Base-by-base conservation (phyloP, 2,329 filamentous ascomycete genomes). In the Fusarium illudens region DNA sequence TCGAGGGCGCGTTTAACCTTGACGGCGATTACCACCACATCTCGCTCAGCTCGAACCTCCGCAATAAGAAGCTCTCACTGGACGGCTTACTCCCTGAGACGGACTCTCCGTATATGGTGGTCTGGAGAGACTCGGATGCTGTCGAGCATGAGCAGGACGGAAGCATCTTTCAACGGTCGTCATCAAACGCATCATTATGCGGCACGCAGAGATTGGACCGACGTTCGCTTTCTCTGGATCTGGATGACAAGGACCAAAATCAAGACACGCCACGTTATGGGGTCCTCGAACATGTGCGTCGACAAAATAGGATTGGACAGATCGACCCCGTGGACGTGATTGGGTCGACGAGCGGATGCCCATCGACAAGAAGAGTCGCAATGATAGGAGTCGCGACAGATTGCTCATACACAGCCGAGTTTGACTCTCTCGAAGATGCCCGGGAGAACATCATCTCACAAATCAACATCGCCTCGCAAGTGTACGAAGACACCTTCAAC, bases 341-440 rank as follows among this genome's bases (percentile, higher is more conserved):
- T 73, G 94, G 94, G 33, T 89, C 86, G 57, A 92, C 90, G 0
- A 75, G 80, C 6, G 94, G 94, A 50, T 97, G 94, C 75, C 93
- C 93, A 7, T 88, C 84, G 1, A 92, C 92, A 5, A 87, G 92
- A 64, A 92, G 90, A 76, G 92, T 97, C 29, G 94, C 94, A 1
- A 83, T 97, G 39, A 86, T 97, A n/a, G 94, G 94, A n/a, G 87
- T 97, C 20, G 93, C 93, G 5, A 93, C 92, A 0, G 94, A 97
- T 77, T 97, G 94, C 80, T 90, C 88, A 6, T 97, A 97, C 74
- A 92, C 90, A 6, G 83, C 82, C 1, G 83, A 84, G 6, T 95
- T 97, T 77, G 84, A 86, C 54, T 85, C 84, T 11, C 85, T 86
- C 39, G 82, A 87, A 44, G 82, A 86, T 15, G 87, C 89, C 4